Evolutionary conservation across 1,139 yeast genomes (phyloP).

Genomic region (Nakaseomyces bracarensis): DNA sequence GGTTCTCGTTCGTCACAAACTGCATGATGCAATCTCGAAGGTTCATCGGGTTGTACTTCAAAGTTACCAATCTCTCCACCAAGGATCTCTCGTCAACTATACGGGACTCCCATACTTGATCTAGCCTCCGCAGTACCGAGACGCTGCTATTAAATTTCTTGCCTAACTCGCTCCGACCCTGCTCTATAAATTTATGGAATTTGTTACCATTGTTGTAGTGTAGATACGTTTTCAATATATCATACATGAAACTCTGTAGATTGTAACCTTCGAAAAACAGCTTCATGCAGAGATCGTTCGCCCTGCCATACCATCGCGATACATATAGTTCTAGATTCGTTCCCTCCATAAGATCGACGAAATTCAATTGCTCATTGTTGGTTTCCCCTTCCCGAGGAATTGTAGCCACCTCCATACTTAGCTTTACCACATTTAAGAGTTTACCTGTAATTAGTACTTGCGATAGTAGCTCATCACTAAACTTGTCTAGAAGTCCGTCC

Average conservation of each 20-base stretch:
- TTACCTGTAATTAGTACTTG: slow-evolving; percentile 80
- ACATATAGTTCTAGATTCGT: slow-evolving; percentile 51
- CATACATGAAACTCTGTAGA: slow-evolving; percentile 40
- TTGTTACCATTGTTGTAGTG: slow-evolving; percentile 40
- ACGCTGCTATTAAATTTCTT: slow-evolving; percentile 12
- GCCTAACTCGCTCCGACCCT: slow-evolving; percentile 24
- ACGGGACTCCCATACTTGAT: slow-evolving; percentile 21
- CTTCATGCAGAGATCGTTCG: slow-evolving; percentile 55
- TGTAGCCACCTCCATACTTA: slow-evolving; percentile 6
- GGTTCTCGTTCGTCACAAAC: too few relatives aligned
- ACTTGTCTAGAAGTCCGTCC: slow-evolving; percentile 68
- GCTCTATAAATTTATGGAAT: slow-evolving; percentile 17
- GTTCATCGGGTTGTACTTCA: slow-evolving; percentile 13
- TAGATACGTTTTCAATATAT: slow-evolving; percentile 49
- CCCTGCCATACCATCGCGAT: slow-evolving; percentile 55
- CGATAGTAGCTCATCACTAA: slow-evolving; percentile 33
- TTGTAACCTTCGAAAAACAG: slow-evolving; percentile 56
- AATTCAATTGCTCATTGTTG: slow-evolving; percentile 10
- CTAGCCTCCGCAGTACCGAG: slow-evolving; percentile 16
- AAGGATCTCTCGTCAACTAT: slow-evolving; percentile 15
- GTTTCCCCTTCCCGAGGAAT: slow-evolving; percentile 6
- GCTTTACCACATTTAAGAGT: slow-evolving; percentile 52
- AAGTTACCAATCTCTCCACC: slow-evolving; percentile 24
- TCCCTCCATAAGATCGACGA: slow-evolving; percentile 43
- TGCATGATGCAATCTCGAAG: slow-evolving; percentile 13